A percentile compares a stretch with the other conserved stretches of the same genome.
Evolutionary conservation across 805 yeast genomes (phyloP).

Genomic region (Jamesozyma lodderae): DNA sequence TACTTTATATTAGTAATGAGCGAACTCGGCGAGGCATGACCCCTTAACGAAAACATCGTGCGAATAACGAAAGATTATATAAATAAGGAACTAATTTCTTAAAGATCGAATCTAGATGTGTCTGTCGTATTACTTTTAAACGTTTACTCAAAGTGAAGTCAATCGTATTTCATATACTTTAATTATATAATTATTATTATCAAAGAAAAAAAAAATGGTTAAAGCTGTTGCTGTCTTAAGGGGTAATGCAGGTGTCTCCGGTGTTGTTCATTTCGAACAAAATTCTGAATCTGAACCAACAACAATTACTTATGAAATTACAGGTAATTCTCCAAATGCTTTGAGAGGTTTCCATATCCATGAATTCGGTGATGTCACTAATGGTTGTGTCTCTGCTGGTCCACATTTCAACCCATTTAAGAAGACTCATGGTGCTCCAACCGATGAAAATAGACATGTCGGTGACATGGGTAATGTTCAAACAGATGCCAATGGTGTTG

Average conservation of each 20-base stretch:
- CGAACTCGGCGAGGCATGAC: too few species aligned
- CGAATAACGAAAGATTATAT: too few species aligned
- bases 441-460: slow-evolving; percentile 37
- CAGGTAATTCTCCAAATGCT: slow-evolving; percentile 83
- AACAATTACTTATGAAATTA: slow-evolving; percentile 76
- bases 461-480: slow-evolving; percentile 95
- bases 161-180: too few species aligned
- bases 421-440: slow-evolving; percentile 88
- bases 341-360: slow-evolving; percentile 96
- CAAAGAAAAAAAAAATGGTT: slow-evolving; percentile 24
- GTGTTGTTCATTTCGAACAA: slow-evolving; percentile 85
- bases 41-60: too few species aligned
- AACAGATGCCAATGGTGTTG: slow-evolving; percentile 81
- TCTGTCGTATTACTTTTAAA: too few species aligned
- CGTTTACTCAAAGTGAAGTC: too few species aligned
- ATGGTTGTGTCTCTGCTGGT: slow-evolving; percentile 98
- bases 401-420: slow-evolving; percentile 93
- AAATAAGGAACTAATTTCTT: too few species aligned
- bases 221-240: slow-evolving; percentile 84
- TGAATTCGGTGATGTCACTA: slow-evolving; percentile 91
- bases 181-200: too few species aligned
- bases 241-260: slow-evolving; percentile 87
- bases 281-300: slow-evolving; percentile 70
- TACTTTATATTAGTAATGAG: too few species aligned
- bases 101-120: too few species aligned